Evolutionary conservation across 1,284 basidiomycete species (phyloP), one percentile per base, ranked within the genome.

Genomic region (Cutaneotrichosporon arboriforme): DNA sequence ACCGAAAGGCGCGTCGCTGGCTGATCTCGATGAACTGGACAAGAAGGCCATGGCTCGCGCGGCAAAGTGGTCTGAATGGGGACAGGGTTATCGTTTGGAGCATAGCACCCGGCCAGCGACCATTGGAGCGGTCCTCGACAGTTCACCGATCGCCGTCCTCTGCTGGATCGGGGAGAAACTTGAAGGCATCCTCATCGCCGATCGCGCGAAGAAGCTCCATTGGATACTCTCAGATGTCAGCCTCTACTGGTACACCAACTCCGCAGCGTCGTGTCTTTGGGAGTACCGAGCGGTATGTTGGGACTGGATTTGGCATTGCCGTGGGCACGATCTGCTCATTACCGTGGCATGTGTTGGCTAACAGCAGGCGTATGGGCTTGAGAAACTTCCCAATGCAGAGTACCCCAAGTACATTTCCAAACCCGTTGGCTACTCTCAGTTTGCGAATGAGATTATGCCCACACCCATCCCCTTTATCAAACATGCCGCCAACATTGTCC

Each of bases 151-250:
- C 15, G 70, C 77, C 0, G 56, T 75, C 0, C 68, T 77, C 13
- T 70, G 75, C 2, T 78, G 74, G 74, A 68, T 78, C 34, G 76
- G 69, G 4, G 77, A 78, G 49, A 78, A 78, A 60, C 69, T 59
- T 34, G 43, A 48, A 33, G 47, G 47, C 33, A 50, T 52, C 23
- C 41, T 36, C 33, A 37, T 53, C 3, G 21, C 10, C 8, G 53
- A 54, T 44, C 47, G 36, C 14, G 44, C 23, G 3, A 15, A 45
- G 34, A 40, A 41, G 66, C 48, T 62, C 31, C 55, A 66, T 23
- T 63, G 62, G 3, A 66, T 76, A 21, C 65, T 76, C 41, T 65
- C 69, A 14, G 70, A 69, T 40, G 58, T 73, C 21, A 69, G 72
- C 8, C 59, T 77, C 23, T 78, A 76, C 67, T 78, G 73, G 67